Evolutionary conservation across 805 yeast genomes (phyloP).

Genomic region (Starmera amethionina): DNA sequence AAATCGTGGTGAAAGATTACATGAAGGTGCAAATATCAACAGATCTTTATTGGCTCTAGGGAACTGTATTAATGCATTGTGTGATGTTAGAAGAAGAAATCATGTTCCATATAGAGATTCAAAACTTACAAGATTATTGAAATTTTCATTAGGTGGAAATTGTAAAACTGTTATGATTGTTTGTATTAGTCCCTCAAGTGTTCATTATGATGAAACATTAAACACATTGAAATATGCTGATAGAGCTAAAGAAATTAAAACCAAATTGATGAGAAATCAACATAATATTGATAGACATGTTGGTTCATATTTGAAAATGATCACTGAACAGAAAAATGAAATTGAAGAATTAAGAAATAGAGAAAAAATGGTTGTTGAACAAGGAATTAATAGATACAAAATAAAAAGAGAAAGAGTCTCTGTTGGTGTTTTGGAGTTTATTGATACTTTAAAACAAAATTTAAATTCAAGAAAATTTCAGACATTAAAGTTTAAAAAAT

Average conservation of each 20-base stretch:
- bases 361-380: conserved; percentile 34
- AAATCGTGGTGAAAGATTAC: conserved; percentile 70
- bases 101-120: conserved; percentile 92
- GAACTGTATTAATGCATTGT: conserved; percentile 86
- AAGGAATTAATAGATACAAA: conserved; percentile 25
- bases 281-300: conserved; percentile 75
- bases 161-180: conserved; percentile 96
- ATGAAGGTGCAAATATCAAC: conserved; percentile 92
- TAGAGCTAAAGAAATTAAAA: conserved; percentile 84
- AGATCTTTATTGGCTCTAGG: conserved; percentile 83
- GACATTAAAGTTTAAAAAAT: conserved; percentile 29
- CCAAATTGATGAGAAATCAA: conserved; percentile 64
- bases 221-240: conserved; percentile 89
- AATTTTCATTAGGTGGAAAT: conserved; percentile 87
- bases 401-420: conserved; percentile 29
- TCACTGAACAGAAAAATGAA: conserved; percentile 68
- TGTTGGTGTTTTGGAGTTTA: conserved; percentile 28
- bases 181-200: conserved; percentile 79
- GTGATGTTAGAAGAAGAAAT: conserved; percentile 54
- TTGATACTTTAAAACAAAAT: conserved; percentile 31
- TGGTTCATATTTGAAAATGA: conserved; percentile 75
- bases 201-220: conserved; percentile 86
- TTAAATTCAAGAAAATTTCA: conserved; percentile 34
- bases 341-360: conserved; percentile 57
- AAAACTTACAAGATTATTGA: conserved; percentile 75